A percentile compares a stretch with the other conserved stretches of the same genome.
These are phyloP conservation scores for Ogataea paradorogensis DNA, from an alignment of 805 yeast genomes.

Conservation along the genomic window DNA sequence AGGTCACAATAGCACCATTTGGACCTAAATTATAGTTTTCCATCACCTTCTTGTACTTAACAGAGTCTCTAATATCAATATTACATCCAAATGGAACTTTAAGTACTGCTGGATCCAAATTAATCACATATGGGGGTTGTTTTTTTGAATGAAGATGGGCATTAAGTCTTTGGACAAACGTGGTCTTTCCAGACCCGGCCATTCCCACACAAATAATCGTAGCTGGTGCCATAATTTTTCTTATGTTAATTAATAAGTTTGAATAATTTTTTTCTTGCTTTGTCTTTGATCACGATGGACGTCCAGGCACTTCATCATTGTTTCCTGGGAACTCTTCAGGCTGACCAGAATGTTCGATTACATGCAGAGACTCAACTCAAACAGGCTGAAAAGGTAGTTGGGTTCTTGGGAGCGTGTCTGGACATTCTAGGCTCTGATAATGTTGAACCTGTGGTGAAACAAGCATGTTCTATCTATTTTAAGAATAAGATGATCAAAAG, in stretches of 20 bases:
- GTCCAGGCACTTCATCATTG: constrained; percentile 64
- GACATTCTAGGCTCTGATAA: constrained; percentile 61
- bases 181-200: constrained; percentile 89
- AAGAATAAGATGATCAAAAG: constrained; percentile 67
- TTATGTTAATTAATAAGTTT: constrained; percentile 2
- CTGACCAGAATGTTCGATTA: constrained; percentile 56
- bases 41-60: constrained; percentile 95
- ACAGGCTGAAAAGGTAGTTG: constrained; percentile 55
- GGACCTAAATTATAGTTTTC: constrained; percentile 94
- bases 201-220: constrained; percentile 41
- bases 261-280: background rate
- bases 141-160: constrained; percentile 76
- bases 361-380: constrained; percentile 70
- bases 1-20: constrained; percentile 96
- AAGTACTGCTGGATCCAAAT: constrained; percentile 94
- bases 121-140: constrained; percentile 84
- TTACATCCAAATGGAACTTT: constrained; percentile 93
- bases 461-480: constrained; percentile 83
- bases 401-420: constrained; percentile 79
- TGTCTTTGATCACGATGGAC: constrained; percentile 60
- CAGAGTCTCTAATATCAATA: constrained; percentile 94
- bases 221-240: constrained; percentile 31
- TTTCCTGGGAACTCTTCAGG: constrained; percentile 74
- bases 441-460: constrained; percentile 54
- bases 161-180: constrained; percentile 93